A percentile compares a stretch with the other conserved stretches of the same genome.
phyloP scores from a whole-genome alignment of 2,329 filamentous ascomycete genomes.

The Claviceps quebecensis region DNA sequence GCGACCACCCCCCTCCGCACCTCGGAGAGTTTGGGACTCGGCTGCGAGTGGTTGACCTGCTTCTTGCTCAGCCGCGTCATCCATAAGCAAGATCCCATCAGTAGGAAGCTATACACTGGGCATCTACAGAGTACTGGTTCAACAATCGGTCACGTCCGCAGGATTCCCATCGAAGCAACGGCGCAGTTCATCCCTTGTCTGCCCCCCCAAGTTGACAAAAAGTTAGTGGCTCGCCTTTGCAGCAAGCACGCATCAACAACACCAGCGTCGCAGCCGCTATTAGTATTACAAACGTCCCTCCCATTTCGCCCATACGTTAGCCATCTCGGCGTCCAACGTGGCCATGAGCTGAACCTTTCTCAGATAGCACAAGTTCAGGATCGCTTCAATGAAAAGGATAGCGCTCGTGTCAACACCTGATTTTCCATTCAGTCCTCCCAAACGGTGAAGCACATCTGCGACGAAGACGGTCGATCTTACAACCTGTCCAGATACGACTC shows the following conservation, averaged over 20 bases:
- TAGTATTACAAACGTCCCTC: neutral
- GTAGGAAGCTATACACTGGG: neutral
- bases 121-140: neutral
- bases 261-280: neutral
- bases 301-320: conserved; percentile 1
- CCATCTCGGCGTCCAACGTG: neutral
- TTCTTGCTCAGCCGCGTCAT: neutral
- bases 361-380: conserved; percentile 1
- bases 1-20: neutral
- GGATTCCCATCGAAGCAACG: neutral
- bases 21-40: neutral
- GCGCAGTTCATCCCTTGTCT: neutral
- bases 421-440: neutral
- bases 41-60: neutral
- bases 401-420: neutral
- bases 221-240: neutral
- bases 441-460: neutral
- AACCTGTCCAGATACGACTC: neutral
- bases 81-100: neutral
- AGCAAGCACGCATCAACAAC: neutral
- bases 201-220: neutral
- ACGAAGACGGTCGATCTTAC: neutral
- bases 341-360: conserved; percentile 6
- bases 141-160: neutral
- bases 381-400: neutral